Conservation (phyloP, 495 filamentous ascomycete genomes). For the Tetracladium marchalianum region DNA sequence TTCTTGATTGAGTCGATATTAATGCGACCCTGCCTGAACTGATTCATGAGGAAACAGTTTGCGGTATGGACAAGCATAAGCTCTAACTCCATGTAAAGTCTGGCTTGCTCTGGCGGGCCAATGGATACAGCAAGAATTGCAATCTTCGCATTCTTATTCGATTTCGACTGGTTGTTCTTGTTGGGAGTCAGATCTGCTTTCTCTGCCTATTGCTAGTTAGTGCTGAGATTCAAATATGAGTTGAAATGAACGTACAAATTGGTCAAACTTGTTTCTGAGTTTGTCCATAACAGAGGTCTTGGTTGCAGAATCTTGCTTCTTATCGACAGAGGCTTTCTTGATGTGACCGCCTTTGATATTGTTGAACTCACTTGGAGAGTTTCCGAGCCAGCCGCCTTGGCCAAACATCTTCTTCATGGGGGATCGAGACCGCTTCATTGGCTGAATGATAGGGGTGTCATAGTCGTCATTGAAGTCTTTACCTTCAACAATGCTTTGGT, state of each 20-base stretch:
- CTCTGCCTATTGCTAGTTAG: constrained; percentile 10
- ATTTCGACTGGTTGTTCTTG: not conserved
- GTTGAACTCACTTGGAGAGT: constrained; percentile 17
- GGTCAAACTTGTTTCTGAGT: constrained; percentile 36
- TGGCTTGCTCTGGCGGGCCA: constrained; percentile 33
- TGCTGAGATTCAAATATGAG: not conserved
- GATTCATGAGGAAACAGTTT: constrained; percentile 39
- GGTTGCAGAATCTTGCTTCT: constrained; percentile 8
- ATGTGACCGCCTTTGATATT: constrained; percentile 20
- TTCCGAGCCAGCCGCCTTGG: constrained; percentile 38
- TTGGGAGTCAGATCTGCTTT: constrained; percentile 15
- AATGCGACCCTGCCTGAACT: constrained; percentile 36
- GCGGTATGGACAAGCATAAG: constrained; percentile 41
- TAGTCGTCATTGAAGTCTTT: no score
- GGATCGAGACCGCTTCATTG: constrained; percentile 26
- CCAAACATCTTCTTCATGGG: constrained; percentile 47
- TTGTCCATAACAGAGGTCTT: constrained; percentile 34
- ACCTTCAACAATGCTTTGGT: no score
- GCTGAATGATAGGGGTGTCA: not conserved
- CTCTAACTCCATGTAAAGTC: constrained; percentile 45
- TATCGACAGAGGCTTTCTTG: constrained; percentile 5
- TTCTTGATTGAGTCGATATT: constrained; percentile 37
- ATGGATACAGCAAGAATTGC: constrained; percentile 35
- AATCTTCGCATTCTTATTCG: not conserved
- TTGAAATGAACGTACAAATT: constrained; percentile 27